A percentile compares a stretch with the other conserved stretches of the same genome.
Conservation (phyloP, 495 filamentous ascomycete species). For the Pyronema domesticum region DNA sequence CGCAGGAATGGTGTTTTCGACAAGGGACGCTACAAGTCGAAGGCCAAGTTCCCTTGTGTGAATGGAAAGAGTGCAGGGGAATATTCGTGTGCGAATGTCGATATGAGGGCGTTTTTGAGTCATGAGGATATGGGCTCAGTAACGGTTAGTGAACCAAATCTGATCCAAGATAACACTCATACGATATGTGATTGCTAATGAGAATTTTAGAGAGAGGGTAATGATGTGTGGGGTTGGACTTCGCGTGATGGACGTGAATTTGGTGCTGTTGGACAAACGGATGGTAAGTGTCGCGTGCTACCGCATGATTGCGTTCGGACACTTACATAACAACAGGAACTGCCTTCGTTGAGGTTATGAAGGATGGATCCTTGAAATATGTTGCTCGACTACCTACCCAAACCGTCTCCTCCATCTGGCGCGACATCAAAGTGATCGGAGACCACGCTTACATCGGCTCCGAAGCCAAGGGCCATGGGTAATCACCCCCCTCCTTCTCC, state of each 20-base stretch:
- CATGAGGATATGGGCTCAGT: conserved; percentile 35
- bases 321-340: conserved; percentile 24
- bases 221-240: conserved; percentile 29
- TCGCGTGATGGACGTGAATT: conserved; percentile 36
- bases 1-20: too few species aligned
- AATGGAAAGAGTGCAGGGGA: conserved; percentile 32
- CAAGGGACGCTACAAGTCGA: too few species aligned
- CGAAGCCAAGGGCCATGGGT: conserved; percentile 29
- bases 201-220: conserved; percentile 10
- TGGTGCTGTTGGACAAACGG: conserved; percentile 36
- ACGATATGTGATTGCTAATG: too few species aligned
- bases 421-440: conserved; percentile 34
- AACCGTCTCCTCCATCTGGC: conserved; percentile 27
- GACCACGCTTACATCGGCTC: conserved; percentile 34
- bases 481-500: too few species aligned
- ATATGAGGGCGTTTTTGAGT: conserved; percentile 37
- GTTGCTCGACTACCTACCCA: conserved; percentile 39
- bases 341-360: conserved; percentile 35
- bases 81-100: conserved; percentile 38
- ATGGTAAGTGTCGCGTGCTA: conserved; percentile 40
- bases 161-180: too few species aligned
- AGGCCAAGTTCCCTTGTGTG: too few species aligned
- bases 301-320: conserved; percentile 35
- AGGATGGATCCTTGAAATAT: conserved; percentile 35
- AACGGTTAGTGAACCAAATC: conserved; percentile 11